phyloP scores from a whole-genome alignment of 2,329 filamentous ascomycete genomes.

The Verticillium longisporum region DNA sequence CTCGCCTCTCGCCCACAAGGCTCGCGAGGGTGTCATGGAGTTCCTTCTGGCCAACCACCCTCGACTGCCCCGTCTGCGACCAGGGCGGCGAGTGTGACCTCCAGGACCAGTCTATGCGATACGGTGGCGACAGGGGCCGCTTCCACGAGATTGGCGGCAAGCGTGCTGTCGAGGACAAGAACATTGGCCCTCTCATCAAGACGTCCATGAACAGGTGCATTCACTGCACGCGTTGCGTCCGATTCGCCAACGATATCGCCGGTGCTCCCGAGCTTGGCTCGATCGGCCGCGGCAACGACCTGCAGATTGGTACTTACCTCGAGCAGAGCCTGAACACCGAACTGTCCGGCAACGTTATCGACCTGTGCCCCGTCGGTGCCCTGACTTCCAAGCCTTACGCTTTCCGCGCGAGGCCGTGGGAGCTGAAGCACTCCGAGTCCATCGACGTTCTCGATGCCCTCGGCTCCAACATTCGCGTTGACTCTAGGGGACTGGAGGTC shows the following conservation, averaged over 20 bases:
- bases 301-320: slow-evolving; percentile 97
- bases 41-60: slow-evolving; percentile 94
- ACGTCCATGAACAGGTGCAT: slow-evolving; percentile 99
- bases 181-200: slow-evolving; percentile 96
- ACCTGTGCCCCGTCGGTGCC: slow-evolving; percentile 94
- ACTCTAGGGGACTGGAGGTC: slow-evolving; percentile 88
- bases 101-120: slow-evolving; percentile 99
- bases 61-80: slow-evolving; percentile 97
- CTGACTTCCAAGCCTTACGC: slow-evolving; percentile 96
- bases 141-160: slow-evolving; percentile 96
- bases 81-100: slow-evolving; percentile 98
- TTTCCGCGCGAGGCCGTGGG: slow-evolving; percentile 94
- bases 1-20: slow-evolving; percentile 93
- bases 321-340: slow-evolving; percentile 92
- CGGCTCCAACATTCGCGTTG: slow-evolving; percentile 90
- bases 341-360: slow-evolving; percentile 94
- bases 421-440: slow-evolving; percentile 91
- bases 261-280: slow-evolving; percentile 94
- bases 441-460: slow-evolving; percentile 90
- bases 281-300: slow-evolving; percentile 88
- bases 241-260: slow-evolving; percentile 95
- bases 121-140: slow-evolving; percentile 88
- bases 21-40: slow-evolving; percentile 97
- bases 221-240: slow-evolving; percentile 95
- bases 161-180: slow-evolving; percentile 98